Evolutionary conservation across 306 rosid genomes (phyloP), one percentile per base, ranked within the genome.

Genomic region (Elaeagnus macrophylla): DNA sequence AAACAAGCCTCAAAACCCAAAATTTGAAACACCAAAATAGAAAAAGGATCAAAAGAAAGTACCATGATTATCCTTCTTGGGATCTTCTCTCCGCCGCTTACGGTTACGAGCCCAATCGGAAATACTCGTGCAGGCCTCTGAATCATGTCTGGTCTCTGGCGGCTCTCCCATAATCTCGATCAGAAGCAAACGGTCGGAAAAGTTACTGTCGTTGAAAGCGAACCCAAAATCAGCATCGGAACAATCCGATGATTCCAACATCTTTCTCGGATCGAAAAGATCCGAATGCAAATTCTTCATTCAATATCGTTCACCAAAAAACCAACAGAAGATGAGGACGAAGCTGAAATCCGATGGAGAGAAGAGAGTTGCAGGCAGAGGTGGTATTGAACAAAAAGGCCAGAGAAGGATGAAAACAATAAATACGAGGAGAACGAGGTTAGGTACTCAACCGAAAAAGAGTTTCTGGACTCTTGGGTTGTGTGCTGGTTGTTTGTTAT

Each of bases 71-170:
- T 93, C 96, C 76, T 76, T 91, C 65, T 75, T 91, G 53, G 78
- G 62, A 62, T 84, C 96, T 66, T 84, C 96, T 39, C 96, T 81
- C 60, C 96, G 63, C 57, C 99, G 72, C 87, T 93, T 93, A 15
- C 96, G 84, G 60, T 86, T 87, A 47, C 86, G 79, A 9, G 94
- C 96, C 99, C 99, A 93, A 71, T 93, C 95, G 39, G 90, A 82
- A 51, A 93, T 62, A 73, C 82, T 84, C 14, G 85, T 51, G 37
- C 83, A 78, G 13, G 66, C 71, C 1, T 77, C 95, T 6, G 88
- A 51, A 50, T 84, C 89, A 20, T 77, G 78, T 7, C 75, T 64
- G 36, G 75, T 51, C 42, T 79, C 90, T 12, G 61, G 64, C 0
- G 80, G 38, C 19, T 87, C 94, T 5, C 71, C 67, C 80, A 79